Percentiles rank a stretch among this genome's conserved stretches.
Evolutionary conservation across 257 asterid genomes (phyloP).

Genomic region (Avicennia marina): DNA sequence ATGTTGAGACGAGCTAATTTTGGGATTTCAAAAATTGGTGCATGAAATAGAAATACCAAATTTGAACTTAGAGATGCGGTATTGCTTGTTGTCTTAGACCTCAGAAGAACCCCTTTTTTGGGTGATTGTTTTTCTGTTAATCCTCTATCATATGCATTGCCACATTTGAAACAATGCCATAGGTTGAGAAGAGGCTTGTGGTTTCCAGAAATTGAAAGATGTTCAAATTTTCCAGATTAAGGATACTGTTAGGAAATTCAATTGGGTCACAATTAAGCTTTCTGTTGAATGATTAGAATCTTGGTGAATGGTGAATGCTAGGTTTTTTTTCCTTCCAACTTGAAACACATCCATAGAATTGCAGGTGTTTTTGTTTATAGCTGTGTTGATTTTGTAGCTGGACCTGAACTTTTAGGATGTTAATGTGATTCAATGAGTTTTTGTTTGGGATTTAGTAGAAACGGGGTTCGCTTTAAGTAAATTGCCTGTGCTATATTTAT

Average conservation of each 20-base stretch:
- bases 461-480: background rate
- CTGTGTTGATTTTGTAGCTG: conserved; percentile 1
- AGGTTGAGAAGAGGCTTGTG: background rate
- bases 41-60: background rate
- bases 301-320: too few species aligned
- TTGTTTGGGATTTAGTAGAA: too few species aligned
- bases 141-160: too few species aligned
- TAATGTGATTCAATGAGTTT: background rate
- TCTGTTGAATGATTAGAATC: too few species aligned
- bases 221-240: background rate
- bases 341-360: too few species aligned
- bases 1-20: conserved; percentile 8
- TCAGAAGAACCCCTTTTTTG: too few species aligned
- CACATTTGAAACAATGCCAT: background rate
- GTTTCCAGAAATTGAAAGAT: background rate
- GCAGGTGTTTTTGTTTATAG: too few species aligned
- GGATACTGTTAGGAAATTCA: background rate
- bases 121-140: too few species aligned
- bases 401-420: background rate
- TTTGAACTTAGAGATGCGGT: background rate
- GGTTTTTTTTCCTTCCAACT: too few species aligned
- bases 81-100: too few species aligned
- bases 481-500: background rate
- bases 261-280: too few species aligned
- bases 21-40: conserved; percentile 1